Evolutionary conservation across 2,329 filamentous ascomycete genomes (phyloP).

Genomic region (Niveomyces coronatus): DNA sequence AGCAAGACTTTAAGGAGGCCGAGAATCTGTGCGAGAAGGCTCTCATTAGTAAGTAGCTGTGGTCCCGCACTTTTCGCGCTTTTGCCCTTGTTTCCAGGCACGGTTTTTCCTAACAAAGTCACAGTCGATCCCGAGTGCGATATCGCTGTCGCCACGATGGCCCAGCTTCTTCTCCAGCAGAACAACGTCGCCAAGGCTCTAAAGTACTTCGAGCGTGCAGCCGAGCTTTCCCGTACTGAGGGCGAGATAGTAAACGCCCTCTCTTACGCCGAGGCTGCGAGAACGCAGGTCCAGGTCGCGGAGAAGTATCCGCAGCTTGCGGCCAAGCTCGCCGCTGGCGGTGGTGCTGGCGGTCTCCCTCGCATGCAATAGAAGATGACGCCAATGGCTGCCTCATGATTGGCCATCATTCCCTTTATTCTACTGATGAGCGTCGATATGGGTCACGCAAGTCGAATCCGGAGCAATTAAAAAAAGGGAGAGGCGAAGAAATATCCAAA

Average conservation of each 20-base stretch:
- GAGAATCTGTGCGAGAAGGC: slow-evolving; percentile 97
- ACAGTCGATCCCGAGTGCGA: slow-evolving; percentile 96
- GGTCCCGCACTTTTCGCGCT: too few relatives aligned
- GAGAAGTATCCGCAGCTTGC: slow-evolving; percentile 78
- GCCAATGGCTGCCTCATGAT: not conserved
- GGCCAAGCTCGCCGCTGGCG: slow-evolving; percentile 45
- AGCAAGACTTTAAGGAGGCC: slow-evolving; percentile 88
- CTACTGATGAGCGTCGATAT: too few relatives aligned
- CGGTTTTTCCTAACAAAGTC: slow-evolving; percentile 28
- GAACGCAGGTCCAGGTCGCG: slow-evolving; percentile 88
- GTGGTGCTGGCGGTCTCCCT: slow-evolving; percentile 24
- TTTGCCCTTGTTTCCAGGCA: too few relatives aligned
- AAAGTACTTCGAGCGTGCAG: slow-evolving; percentile 93
- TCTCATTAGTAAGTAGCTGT: slow-evolving; percentile 82
- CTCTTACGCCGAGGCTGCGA: slow-evolving; percentile 91
- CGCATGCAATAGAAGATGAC: slow-evolving; percentile 22
- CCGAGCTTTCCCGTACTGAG: slow-evolving; percentile 87
- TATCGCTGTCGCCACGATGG: slow-evolving; percentile 97
- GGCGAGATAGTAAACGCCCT: slow-evolving; percentile 93
- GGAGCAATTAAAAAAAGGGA: too few relatives aligned
- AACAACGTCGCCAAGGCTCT: slow-evolving; percentile 93
- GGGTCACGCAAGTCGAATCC: too few relatives aligned
- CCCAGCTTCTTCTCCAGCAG: slow-evolving; percentile 91
- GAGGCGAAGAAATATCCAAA: too few relatives aligned
- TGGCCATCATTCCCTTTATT: not conserved